Evolutionary conservation across 1,139 yeast species (phyloP).

Genomic region (Geotrichum cucujoidarum): DNA sequence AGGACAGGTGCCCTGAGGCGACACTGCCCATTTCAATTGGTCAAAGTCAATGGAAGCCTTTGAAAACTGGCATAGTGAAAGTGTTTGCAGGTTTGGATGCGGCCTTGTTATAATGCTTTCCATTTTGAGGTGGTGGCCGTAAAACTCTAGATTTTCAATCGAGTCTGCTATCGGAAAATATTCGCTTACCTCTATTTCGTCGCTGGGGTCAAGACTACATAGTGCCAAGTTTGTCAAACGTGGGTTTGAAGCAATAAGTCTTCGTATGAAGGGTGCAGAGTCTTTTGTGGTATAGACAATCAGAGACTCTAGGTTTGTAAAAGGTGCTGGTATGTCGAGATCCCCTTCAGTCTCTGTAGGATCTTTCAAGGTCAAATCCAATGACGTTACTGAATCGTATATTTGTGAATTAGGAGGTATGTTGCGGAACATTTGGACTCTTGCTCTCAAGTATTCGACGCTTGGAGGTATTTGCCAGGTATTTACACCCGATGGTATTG

Average conservation of each 20-base stretch:
- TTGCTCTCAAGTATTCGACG: neutral
- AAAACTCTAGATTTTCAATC: neutral
- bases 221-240: neutral
- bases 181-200: too few species aligned
- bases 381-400: neutral
- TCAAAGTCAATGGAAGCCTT: neutral
- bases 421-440: neutral
- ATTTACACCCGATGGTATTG: neutral
- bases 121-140: neutral
- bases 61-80: neutral
- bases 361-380: neutral
- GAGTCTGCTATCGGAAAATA: neutral
- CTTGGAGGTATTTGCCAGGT: neutral
- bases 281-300: neutral
- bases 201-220: neutral
- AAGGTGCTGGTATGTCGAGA: neutral
- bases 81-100: neutral
- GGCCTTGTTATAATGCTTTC: neutral
- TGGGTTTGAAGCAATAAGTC: neutral
- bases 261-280: neutral
- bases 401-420: neutral
- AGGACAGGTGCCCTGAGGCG: neutral
- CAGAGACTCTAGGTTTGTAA: neutral
- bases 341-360: neutral
- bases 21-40: neutral